Base-by-base conservation (phyloP, 1,284 basidiomycete species). In the Austroboletus novae-zelandiae region DNA sequence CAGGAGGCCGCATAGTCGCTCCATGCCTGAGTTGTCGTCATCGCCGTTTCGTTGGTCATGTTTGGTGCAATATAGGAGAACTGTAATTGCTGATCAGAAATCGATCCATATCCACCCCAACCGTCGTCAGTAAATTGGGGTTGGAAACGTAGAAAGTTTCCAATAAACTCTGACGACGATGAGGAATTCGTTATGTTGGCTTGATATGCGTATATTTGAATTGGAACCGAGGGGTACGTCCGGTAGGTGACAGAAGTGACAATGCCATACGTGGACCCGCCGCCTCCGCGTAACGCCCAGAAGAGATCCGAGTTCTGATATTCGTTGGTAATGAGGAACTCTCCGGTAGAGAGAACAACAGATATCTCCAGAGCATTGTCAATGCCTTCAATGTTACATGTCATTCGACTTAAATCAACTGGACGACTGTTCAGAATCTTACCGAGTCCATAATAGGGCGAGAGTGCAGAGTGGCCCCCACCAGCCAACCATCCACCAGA, bases 241-340 rank as follows among this genome's bases (percentile, higher is more conserved):
- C 48, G 50, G 20, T 62, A 60, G 2, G 60, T 60, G 36, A 60
- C 50, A 1, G 47, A 60, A 2, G 60, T 59, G 29, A 61, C 51
- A 13, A 61, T 55, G 6, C 61, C 57, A 6, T 53, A 59, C 1
- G 59, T 61, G 70, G 71, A 71, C 20, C 75, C 75, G 7, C 77
- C 77, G 8, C 77, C 78, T 11, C 77, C 78, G 17, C 75, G 70
- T 46, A 80, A 59, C 0, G 76, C 77, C 72, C 76, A 79, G 65
- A 79, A 82, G 8, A 40, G 54, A 27, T 58, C 61, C n/a, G 51
- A 45, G 29, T 60, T 48, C 27, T 56, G 57, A 41, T 57, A 25
- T 0, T 46, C 27, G 42, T 64, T 64, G 25, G 36, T 27, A 7
- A 35, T 41, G 43, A 64, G 41, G 36, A 58, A 54, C 25, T 54